Evolutionary conservation across 2,329 filamentous ascomycete species (phyloP), one percentile per base, ranked within the genome.

Genomic region (Emergomyces pasteurianus): DNA sequence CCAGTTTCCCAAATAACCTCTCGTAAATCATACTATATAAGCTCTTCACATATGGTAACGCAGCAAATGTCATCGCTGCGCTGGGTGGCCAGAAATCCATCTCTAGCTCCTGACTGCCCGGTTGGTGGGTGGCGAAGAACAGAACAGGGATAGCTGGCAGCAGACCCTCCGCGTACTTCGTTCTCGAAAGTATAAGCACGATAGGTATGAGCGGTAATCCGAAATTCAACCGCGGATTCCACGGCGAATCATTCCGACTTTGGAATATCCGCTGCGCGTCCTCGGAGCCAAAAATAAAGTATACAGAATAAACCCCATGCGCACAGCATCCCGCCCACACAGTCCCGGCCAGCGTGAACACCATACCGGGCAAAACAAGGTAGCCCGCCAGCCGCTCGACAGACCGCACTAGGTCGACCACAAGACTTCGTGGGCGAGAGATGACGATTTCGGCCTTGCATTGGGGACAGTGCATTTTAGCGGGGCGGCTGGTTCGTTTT

Each of bases 401-500:
- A 18, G 77, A 72, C 58, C 87, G 83, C 63, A 86, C 82, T 0
- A 86, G 68, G 59, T 87, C 83, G 34, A 97, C 84, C 26, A 94
- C 74, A 26, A 83, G 78, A 69, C 92, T 91, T 68, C 81, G 83
- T 16, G 89, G 88, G 56, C 92, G 86, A 58, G 87, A 83, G 34
- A 97, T 79, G 58, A 83, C 78, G 68, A 97, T 95, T 65, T 85
- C 82, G 1, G 85, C 82, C 72, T 95, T 94, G 81, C 94, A 99
- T 64, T 95, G 89, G 2, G 92, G 92, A 71, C 94, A 99, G 59
- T 83, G 78, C 64, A 96, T 84, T 63, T 86, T 85, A 60, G 84
- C 83, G 34, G 71, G 71, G 23, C 72, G 79, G 72, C 70, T 82
- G 74, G 71, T 73, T 66, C 77, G 73, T 65, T 77, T 75, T 63